phyloP scores from a whole-genome alignment of 1,284 basidiomycete genomes.

The Cryptococcus sp. region DNA sequence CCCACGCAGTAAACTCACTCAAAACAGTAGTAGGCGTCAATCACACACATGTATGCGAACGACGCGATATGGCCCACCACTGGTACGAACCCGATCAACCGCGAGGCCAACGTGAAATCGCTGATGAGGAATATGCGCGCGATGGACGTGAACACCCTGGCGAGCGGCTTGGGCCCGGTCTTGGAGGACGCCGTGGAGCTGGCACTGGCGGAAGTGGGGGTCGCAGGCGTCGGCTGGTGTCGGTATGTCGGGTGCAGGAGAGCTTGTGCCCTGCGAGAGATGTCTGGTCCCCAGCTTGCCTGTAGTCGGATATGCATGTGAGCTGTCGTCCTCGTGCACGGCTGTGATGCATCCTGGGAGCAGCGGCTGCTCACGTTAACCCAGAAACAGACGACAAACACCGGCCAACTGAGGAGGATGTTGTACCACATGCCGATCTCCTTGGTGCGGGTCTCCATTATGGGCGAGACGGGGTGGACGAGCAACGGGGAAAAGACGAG shows the following conservation, averaged over 20 bases:
- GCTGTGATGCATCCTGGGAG: neutral
- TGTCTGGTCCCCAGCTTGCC: constrained; percentile 44
- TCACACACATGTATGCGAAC: constrained; percentile 44
- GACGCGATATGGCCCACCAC: constrained; percentile 32
- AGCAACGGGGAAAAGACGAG: constrained; percentile 41
- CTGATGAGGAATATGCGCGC: constrained; percentile 44
- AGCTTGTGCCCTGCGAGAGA: constrained; percentile 42
- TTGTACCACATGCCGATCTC: constrained; percentile 48
- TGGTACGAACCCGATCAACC: constrained; percentile 41
- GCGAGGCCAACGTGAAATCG: constrained; percentile 47
- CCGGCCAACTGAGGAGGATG: constrained; percentile 45
- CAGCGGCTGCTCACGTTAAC: constrained; percentile 40
- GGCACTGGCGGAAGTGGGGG: constrained; percentile 2
- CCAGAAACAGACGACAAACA: constrained; percentile 48
- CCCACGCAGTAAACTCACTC: constrained; percentile 37
- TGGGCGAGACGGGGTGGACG: constrained; percentile 14
- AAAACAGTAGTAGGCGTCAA: constrained; percentile 49
- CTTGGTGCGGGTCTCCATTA: constrained; percentile 22
- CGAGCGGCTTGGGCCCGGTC: constrained; percentile 11
- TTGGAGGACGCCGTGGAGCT: constrained; percentile 6
- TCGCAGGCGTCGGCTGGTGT: constrained; percentile 30
- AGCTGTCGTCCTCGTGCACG: neutral
- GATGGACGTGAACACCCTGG: constrained; percentile 28
- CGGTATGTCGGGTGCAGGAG: constrained; percentile 46
- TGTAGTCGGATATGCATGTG: neutral